A percentile compares a stretch with the other conserved stretches of the same genome.
phyloP scores from a whole-genome alignment of 2,329 filamentous ascomycete species.

The Pleurostoma richardsiae region DNA sequence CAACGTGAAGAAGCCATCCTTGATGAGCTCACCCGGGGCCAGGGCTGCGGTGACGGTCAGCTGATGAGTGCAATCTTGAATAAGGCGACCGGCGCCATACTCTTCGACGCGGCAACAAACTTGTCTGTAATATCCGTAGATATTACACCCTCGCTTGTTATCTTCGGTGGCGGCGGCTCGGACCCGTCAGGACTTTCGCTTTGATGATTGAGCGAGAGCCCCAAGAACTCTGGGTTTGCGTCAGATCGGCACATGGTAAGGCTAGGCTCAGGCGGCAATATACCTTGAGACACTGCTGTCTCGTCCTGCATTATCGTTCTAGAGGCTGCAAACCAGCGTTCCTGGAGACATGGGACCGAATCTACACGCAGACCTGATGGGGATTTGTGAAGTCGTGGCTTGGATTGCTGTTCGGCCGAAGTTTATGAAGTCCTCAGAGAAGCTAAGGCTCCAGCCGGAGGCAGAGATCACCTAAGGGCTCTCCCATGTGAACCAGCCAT shows the following conservation, averaged over 20 bases:
- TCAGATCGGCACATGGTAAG: too few relatives aligned
- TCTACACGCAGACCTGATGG: too few relatives aligned
- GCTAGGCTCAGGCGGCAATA: slow-evolving; percentile 1
- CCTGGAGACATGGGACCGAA: too few relatives aligned
- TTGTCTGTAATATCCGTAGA: slow-evolving; percentile 53
- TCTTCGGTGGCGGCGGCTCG: slow-evolving; percentile 29
- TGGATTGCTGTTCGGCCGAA: too few relatives aligned
- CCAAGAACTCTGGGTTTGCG: slow-evolving; percentile 29
- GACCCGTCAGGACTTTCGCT: background rate
- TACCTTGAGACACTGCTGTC: slow-evolving; percentile 6
- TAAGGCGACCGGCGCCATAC: slow-evolving; percentile 29
- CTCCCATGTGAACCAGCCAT: too few relatives aligned
- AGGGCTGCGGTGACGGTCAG: slow-evolving; percentile 50
- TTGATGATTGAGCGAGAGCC: slow-evolving; percentile 30
- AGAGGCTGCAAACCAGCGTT: background rate
- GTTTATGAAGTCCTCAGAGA: too few relatives aligned
- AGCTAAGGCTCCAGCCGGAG: too few relatives aligned
- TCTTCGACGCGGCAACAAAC: slow-evolving; percentile 47
- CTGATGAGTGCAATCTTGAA: background rate
- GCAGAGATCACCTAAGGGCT: too few relatives aligned
- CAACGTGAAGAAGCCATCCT: slow-evolving; percentile 90
- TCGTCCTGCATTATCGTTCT: slow-evolving; percentile 5
- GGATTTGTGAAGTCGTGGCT: too few relatives aligned
- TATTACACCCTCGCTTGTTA: slow-evolving; percentile 44
- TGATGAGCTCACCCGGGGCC: slow-evolving; percentile 75